Conservation (phyloP, 1,139 yeast species). For the Candida frijolesensis region DNA sequence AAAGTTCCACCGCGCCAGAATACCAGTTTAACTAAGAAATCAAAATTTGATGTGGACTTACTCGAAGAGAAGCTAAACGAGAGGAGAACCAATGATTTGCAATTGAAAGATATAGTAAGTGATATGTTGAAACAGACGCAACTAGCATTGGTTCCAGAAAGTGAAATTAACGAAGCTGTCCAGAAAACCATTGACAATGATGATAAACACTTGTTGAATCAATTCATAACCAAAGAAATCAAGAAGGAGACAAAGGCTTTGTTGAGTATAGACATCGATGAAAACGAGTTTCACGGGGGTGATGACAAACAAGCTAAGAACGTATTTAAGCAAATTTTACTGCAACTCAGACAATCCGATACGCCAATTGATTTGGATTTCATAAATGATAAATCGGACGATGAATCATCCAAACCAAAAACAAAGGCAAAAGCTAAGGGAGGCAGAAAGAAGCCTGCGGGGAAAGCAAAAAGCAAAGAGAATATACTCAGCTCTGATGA, state of each 20-base stretch:
- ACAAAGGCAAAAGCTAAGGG: conserved; percentile 5
- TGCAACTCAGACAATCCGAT: conserved; percentile 26
- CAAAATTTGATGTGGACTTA: conserved; percentile 27
- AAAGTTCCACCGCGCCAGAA: conserved; percentile 19
- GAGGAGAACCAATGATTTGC: conserved; percentile 21
- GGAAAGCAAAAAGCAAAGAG: conserved; percentile 6
- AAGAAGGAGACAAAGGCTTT: conserved; percentile 62
- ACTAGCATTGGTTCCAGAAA: conserved; percentile 71
- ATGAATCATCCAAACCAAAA: conserved; percentile 5
- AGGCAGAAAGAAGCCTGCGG: neutral
- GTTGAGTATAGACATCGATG: conserved; percentile 43
- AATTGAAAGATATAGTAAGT: conserved; percentile 39
- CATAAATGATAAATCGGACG: neutral
- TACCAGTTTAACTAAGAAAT: conserved; percentile 17
- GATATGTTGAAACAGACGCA: conserved; percentile 64
- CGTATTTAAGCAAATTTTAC: conserved; percentile 31
- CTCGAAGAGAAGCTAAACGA: conserved; percentile 20
- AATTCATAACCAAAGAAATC: conserved; percentile 70
- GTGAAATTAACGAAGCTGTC: conserved; percentile 75
- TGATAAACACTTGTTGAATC: conserved; percentile 70
- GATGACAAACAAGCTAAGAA: conserved; percentile 30
- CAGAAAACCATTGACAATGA: conserved; percentile 77
- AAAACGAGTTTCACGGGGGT: conserved; percentile 32
- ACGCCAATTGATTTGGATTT: conserved; percentile 6
- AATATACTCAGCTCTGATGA: conserved; percentile 12